Base-by-base conservation (phyloP, 257 asterid genomes). In the Lithospermum erythrorhizon region DNA sequence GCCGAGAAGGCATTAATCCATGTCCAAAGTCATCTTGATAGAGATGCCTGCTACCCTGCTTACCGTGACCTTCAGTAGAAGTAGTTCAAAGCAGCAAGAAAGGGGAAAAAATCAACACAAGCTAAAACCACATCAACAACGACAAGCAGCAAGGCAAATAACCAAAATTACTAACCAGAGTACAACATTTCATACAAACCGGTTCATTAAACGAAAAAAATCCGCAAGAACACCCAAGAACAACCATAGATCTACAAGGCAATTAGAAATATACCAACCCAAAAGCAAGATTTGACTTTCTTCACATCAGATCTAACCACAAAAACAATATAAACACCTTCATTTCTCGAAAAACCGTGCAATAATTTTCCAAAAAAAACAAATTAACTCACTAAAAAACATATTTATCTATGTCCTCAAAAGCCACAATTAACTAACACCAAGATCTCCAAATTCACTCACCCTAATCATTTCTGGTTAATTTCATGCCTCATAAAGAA, bases 1-100 rank as follows among this genome's bases (percentile, higher is more conserved):
- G 77, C 64, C 95, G 83, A 57, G 95, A 80, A 48, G 94, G 86
- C 74, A 68, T 54, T 65, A 79, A 83, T 15, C 85, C 91, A 62
- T 78, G 90, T 61, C 83, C 80, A 48, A 77, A 69, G 35, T 91
- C 97, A 13, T 88, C 95, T 2, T 84, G 73, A 73, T 84, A 79
- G 71, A 77, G 71, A 72, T 84, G 84, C 86, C 95, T 80, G 68
- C 86, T 90, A 71, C 90, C 95, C 87, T 89, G 96, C 94, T 89
- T 93, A 75, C 87, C 84, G 81, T 86, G 95, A 84, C 99, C 99
- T 93, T 81, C 83, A 84, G 82, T 79, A 65, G 68, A 75, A 70
- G 71, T 76, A 48, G 57, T 17, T 65, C 65, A 65, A 71, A 72
- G 69, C 65, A 73, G 76, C 72, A 73, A 64, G 56, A 64, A 53